phyloP scores from a whole-genome alignment of 371 early-diverging fungal species.

The Mortierella sp. region DNA sequence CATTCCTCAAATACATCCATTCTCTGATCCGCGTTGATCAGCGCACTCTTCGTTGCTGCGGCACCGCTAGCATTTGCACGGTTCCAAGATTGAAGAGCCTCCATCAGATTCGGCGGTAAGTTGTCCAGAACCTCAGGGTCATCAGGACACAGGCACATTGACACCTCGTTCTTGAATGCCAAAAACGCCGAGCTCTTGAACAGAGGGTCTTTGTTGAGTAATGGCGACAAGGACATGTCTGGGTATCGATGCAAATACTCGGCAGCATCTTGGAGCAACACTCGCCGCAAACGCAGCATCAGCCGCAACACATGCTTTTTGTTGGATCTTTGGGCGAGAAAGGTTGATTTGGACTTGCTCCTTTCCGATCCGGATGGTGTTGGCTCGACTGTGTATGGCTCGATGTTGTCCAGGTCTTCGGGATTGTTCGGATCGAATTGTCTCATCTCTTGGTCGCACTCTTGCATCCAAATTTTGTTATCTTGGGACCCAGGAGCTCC shows the following conservation, averaged over 20 bases:
- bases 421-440: neutral
- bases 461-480: neutral
- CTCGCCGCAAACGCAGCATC: slow-evolving; percentile 12
- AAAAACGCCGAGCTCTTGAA: too few species aligned
- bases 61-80: too few species aligned
- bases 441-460: slow-evolving; percentile 14
- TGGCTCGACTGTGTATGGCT: neutral
- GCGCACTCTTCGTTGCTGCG: too few species aligned
- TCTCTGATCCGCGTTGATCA: too few species aligned
- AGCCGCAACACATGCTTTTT: slow-evolving; percentile 2
- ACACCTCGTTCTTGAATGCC: too few species aligned
- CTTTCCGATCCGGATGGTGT: neutral
- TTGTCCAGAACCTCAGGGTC: too few species aligned
- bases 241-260: neutral
- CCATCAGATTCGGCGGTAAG: too few species aligned
- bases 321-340: neutral
- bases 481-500: neutral
- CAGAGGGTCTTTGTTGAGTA: too few species aligned
- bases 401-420: neutral
- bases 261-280: slow-evolving; percentile 9
- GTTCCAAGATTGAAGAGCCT: too few species aligned
- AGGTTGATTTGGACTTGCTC: neutral
- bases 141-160: too few species aligned
- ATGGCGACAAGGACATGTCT: neutral
- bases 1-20: too few species aligned